Evolutionary conservation across 306 rosid genomes (phyloP), one percentile per base, ranked within the genome.

Genomic region (Mucuna pruriens): DNA sequence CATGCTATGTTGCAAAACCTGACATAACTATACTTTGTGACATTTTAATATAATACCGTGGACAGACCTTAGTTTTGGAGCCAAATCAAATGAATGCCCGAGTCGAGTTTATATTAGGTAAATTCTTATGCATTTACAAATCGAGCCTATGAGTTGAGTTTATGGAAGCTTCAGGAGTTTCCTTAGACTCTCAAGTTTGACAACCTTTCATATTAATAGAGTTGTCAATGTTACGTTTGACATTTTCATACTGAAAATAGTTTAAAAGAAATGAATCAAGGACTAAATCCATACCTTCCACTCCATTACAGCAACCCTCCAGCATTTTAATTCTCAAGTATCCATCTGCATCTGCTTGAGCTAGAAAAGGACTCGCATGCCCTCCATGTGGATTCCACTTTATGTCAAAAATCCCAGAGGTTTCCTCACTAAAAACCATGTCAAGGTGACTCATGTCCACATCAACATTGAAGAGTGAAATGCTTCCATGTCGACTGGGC

Each of bases 341-440:
- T 38, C 97, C 99, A 85, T 93, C 90, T 52, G 97, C 94, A 86
- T 87, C 92, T 10, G 93, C 99, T 87, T 86, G 94, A 80, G 89
- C 97, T 75, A 91, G 89, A 80, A 88, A 80, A 66, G 90, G 91
- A 85, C 83, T 74, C 5, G 12, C 61, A 65, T 83, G 66, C n/a
- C 60, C 87, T 54, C 84, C 81, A 4, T 82, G 84, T 1, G 94
- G 89, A 68, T 81, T 91, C 99, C 99, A 95, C 87, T 91, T 95
- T 54, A 93, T 88, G 86, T 93, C 97, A 38, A 95, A 91, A 26
- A 93, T 87, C n/a, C 95, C 97, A 0, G 88, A 82, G 2, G 95
- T 90, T 2, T 85, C 87, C 78, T 84, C 80, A 7, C 83, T 82
- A 77, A 83, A 87, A 77, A 79, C 77, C 87, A 85, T 51, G 86